These are phyloP conservation scores for Carex cristatella DNA, from an alignment of 176 grass and related monocot species.

Conservation along the genomic window DNA sequence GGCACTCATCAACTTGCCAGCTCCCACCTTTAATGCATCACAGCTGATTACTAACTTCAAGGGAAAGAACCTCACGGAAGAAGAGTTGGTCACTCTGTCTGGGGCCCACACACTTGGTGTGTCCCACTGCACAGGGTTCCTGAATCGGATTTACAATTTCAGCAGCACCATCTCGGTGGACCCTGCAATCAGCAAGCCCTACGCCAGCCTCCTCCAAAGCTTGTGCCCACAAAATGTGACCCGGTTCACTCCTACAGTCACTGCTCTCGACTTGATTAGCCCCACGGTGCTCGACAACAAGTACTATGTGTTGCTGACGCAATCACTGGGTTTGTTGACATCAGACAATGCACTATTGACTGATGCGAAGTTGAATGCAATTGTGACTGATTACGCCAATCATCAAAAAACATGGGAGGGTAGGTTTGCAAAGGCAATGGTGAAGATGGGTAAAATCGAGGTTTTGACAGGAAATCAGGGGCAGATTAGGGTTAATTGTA, in stretches of 20 bases:
- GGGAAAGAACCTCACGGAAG: conserved; percentile 13
- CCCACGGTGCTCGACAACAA: conserved; percentile 45
- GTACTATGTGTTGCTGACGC: conserved; percentile 45
- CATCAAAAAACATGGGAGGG: conserved; percentile 21
- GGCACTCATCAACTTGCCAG: conserved; percentile 26
- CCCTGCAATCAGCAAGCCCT: conserved; percentile 24
- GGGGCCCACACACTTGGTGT: conserved; percentile 71
- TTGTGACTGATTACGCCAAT: conserved; percentile 38
- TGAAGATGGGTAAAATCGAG: conserved; percentile 59
- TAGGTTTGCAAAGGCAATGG: conserved; percentile 46
- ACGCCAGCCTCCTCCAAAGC: conserved; percentile 42
- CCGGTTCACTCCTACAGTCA: conserved; percentile 32
- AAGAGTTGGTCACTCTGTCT: conserved; percentile 64
- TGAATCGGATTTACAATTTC: conserved; percentile 33
- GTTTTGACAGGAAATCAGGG: conserved; percentile 45
- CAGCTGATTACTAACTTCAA: conserved; percentile 20
- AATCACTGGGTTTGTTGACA: conserved; percentile 41
- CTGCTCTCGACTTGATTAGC: conserved; percentile 42
- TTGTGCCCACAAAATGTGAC: conserved; percentile 36
- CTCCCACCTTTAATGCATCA: conserved; percentile 21
- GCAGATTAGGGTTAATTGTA: conserved; percentile 48
- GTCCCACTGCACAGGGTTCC: conserved; percentile 60
- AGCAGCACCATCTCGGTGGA: neutral
- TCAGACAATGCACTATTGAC: conserved; percentile 40
- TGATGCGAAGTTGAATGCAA: conserved; percentile 27